A percentile compares a stretch with the other conserved stretches of the same genome.
Conservation (phyloP, 805 yeast genomes). For the Candida palmyrensis region DNA sequence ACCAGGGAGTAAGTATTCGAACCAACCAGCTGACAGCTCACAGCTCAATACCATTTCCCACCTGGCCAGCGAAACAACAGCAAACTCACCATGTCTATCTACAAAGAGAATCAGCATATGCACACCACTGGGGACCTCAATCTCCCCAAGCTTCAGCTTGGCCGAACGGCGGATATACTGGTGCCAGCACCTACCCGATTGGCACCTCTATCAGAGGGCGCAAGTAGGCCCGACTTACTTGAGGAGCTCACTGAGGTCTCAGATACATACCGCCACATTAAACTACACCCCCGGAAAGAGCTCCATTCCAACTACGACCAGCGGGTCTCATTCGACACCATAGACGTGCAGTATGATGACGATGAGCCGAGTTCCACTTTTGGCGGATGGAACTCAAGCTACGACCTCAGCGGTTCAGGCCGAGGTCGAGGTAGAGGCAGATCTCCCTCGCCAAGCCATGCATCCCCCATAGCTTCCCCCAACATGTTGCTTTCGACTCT, state of each 20-base stretch:
- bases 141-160: too few relatives aligned
- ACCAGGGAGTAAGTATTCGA: too few relatives aligned
- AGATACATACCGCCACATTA: constrained; percentile 18
- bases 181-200: too few relatives aligned
- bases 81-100: too few relatives aligned
- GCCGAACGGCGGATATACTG: too few relatives aligned
- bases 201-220: too few relatives aligned
- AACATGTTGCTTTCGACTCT: constrained; percentile 12
- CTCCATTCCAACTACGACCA: constrained; percentile 13
- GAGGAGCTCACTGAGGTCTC: constrained; percentile 8
- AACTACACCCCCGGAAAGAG: constrained; percentile 8
- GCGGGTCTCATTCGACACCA: constrained; percentile 52
- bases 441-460: constrained; percentile 8
- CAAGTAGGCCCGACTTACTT: constrained; percentile 1
- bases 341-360: constrained; percentile 31
- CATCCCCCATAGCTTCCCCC: constrained; percentile 12
- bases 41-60: too few relatives aligned
- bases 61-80: too few relatives aligned
- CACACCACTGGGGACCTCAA: too few relatives aligned
- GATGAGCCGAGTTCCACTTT: constrained; percentile 17
- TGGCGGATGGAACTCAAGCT: constrained; percentile 6
- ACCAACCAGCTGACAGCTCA: too few relatives aligned
- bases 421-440: constrained; percentile 12
- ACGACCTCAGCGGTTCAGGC: constrained; percentile 2
- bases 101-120: too few relatives aligned